Base-by-base conservation (phyloP, 805 yeast genomes). In the Candida boleticola region DNA sequence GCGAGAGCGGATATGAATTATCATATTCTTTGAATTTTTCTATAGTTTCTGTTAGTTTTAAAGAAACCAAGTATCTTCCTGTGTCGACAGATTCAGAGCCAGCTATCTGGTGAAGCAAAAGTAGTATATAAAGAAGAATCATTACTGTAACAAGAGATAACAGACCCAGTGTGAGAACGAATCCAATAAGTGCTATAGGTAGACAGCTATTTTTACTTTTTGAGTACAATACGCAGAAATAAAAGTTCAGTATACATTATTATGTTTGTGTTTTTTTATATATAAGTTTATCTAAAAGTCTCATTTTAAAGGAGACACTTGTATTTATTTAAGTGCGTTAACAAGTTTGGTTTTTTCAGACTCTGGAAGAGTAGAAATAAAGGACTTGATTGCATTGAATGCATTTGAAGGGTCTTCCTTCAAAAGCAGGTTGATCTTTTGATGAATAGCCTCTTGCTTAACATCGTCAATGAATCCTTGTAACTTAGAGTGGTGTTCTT, bases 361-460 rank as follows among this genome's bases (percentile, higher is more conserved):
- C 21, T 60, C 66, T 18, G 73, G 50, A 50, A 69, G 60, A 29
- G 57, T 40, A 26, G 58, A 45, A 32, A 70, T 46, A 39, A 61
- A 64, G 29, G 66, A 72, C 53, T 66, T 66, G 44, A 70, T 54
- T 16, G 61, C 68, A 14, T 53, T 44, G 27, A 60, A 50, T 29
- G 68, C 66, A 31, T 52, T 52, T 2, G 49, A 27, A 13, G 66
- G 50, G 53, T 68, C 64, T 35, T 63, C 65, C 39, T 49, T 60
- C 50, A 70, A 58, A 43, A 81, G 64, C 50, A 74, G 75, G 35
- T 85, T 80, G 55, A 86, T 66, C 35, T 76, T 79, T 60, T 79
- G 81, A 49, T 84, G 84, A 48, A 80, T 76, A 32, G 78, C 71
- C 59, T 85, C 93, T 40, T 74, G 64, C 67, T 81, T 83, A 66